Conservation (phyloP, 2,329 filamentous ascomycete species). For the Talaromyces islandicus region DNA sequence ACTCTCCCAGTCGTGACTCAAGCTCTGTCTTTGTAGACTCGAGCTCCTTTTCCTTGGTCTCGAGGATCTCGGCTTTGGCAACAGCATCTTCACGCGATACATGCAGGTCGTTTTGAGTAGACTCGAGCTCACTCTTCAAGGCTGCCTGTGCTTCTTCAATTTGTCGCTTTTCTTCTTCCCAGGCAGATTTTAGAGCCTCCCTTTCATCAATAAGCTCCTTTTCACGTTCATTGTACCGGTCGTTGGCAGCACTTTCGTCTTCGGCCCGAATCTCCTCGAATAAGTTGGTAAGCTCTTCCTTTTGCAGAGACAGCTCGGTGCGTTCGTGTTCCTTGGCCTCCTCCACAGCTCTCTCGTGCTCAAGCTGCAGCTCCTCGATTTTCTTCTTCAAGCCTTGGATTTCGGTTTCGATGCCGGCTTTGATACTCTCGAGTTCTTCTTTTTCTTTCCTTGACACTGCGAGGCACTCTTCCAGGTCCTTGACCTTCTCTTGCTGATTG, state of each 20-base stretch:
- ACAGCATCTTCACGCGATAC: constrained; percentile 21
- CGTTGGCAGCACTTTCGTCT: constrained; percentile 33
- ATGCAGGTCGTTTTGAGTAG: constrained; percentile 27
- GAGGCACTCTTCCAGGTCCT: constrained; percentile 45
- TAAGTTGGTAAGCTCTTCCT: constrained; percentile 39
- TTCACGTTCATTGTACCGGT: constrained; percentile 32
- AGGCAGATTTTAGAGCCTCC: constrained; percentile 27
- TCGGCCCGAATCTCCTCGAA: constrained; percentile 44
- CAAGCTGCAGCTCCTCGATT: constrained; percentile 39
- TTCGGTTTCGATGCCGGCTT: constrained; percentile 39
- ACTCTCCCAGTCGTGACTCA: constrained; percentile 12
- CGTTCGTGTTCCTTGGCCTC: constrained; percentile 25
- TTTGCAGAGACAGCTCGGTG: constrained; percentile 36
- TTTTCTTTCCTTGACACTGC: constrained; percentile 40
- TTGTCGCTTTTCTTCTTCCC: constrained; percentile 32
- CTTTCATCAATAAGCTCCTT: constrained; percentile 39
- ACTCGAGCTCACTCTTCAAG: constrained; percentile 31
- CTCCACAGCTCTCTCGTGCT: constrained; percentile 36
- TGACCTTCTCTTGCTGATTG: constrained; percentile 47
- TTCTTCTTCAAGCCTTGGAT: constrained; percentile 31
- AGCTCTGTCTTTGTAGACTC: constrained; percentile 21
- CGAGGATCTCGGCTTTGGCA: constrained; percentile 21
- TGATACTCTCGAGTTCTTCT: constrained; percentile 38
- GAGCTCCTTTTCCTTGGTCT: constrained; percentile 20
- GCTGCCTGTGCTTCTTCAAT: constrained; percentile 30